These are phyloP conservation scores for Cladosporium sphaerospermum DNA, from an alignment of 2,329 filamentous ascomycete species.

Conservation along the genomic window DNA sequence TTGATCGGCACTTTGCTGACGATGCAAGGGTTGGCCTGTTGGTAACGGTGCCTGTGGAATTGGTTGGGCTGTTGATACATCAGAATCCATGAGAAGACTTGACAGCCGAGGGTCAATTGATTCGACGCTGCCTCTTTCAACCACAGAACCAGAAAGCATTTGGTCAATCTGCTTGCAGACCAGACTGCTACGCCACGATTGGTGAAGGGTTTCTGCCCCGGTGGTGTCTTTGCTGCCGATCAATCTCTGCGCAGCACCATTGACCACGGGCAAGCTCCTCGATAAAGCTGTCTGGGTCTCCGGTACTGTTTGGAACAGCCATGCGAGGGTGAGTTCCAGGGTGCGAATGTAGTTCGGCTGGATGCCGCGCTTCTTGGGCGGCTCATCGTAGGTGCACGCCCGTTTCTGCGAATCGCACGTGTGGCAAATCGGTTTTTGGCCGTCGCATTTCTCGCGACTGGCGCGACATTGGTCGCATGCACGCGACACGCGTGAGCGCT, in stretches of 20 bases:
- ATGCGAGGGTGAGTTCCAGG: conserved; percentile 62
- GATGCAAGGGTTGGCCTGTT: not conserved
- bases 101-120: conserved; percentile 2
- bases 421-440: conserved; percentile 55
- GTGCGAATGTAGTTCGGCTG: conserved; percentile 75
- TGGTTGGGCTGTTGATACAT: not conserved
- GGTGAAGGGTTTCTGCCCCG: conserved; percentile 53
- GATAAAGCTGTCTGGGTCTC: conserved; percentile 55
- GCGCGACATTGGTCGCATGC: conserved; percentile 32
- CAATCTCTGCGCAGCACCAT: conserved; percentile 36
- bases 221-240: conserved; percentile 48
- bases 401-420: conserved; percentile 60
- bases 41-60: not conserved
- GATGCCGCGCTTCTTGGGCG: conserved; percentile 69
- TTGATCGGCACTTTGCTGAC: not conserved
- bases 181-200: conserved; percentile 55
- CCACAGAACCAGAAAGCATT: conserved; percentile 45
- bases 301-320: conserved; percentile 57
- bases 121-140: conserved; percentile 16
- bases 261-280: conserved; percentile 45
- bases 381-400: conserved; percentile 64
- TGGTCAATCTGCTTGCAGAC: conserved; percentile 59
- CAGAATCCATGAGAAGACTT: not conserved
- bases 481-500: conserved; percentile 45
- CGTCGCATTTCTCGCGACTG: conserved; percentile 64